Base-by-base conservation (phyloP, 495 filamentous ascomycete genomes). In the Xylaria scruposa region DNA sequence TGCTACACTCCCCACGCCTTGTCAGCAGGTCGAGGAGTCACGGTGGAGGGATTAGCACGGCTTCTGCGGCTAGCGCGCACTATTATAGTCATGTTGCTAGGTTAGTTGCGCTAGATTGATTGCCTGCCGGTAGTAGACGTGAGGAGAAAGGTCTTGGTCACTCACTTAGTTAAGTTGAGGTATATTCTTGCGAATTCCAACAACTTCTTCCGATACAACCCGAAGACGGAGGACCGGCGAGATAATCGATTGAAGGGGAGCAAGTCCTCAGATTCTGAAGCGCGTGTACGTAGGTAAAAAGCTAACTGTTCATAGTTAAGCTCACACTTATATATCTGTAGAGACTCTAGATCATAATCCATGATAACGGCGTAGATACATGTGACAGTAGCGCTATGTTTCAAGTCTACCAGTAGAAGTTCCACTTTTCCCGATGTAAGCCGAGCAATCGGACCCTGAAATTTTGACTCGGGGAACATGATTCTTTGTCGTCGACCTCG, bases 351-450 rank as follows among this genome's bases (percentile, higher is more conserved):
- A 31, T 31, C 13, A 56, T 17, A 9, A 17, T 31, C 10, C 10
- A 4, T 29, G 10, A 21, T 10, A 24, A 38, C 36, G 36, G 3
- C 4, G 21, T 26, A 54, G 51, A 54, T 54, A 54, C 21, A 54
- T 54, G 9, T 26, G 24, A 54, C 3, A 10, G 10, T 54, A 54
- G 44, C 15, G 44, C 44, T 6, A 19, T 7, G 44, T 8, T 56
- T 56, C 36, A 38, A 56, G 53, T 31, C 26, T 17, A 38, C 36
- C 0, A 3, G 8, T 38, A 56, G 4, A 56, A 4, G 53, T 17
- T 15, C 67, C 67, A 60, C 67, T 15, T 46, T 60, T 68, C 24
- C 49, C 68, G 44, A 53, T 53, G 31, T 33, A 70, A 70, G 36
- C 68, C 68, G 38, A 49, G 29, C 67, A 3, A 61, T 47, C 31